These are phyloP conservation scores for Ustilago tritici DNA, from an alignment of 1,284 basidiomycete species.

Conservation along the genomic window DNA sequence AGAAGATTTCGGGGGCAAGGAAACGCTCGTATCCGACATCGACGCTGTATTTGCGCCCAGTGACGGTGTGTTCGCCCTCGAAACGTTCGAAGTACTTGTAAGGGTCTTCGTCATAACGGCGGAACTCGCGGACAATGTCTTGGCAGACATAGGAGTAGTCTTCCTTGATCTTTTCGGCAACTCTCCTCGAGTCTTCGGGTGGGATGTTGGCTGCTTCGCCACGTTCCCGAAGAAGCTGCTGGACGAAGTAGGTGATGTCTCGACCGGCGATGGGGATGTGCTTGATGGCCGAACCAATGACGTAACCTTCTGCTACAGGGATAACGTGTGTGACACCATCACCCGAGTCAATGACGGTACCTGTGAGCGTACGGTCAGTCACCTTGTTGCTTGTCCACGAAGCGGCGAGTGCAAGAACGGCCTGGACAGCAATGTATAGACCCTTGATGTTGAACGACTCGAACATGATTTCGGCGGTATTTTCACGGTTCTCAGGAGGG, in stretches of 20 bases:
- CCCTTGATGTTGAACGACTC: conserved; percentile 99
- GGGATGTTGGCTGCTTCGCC: conserved; percentile 90
- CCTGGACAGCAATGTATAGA: conserved; percentile 97
- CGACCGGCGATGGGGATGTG: conserved; percentile 98
- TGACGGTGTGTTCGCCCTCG: conserved; percentile 92
- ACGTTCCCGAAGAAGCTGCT: conserved; percentile 94
- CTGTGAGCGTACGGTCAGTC: conserved; percentile 91
- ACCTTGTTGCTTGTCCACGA: conserved; percentile 96
- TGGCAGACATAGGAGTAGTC: conserved; percentile 97
- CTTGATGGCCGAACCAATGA: conserved; percentile 98
- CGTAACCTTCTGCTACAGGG: conserved; percentile 95
- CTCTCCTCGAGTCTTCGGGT: conserved; percentile 92
- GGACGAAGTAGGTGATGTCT: conserved; percentile 96
- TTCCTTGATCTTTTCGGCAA: conserved; percentile 96
- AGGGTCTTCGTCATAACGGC: conserved; percentile 96
- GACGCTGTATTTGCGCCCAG: conserved; percentile 87
- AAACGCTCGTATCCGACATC: conserved; percentile 99
- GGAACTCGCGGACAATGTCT: conserved; percentile 98
- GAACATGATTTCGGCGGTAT: conserved; percentile 99
- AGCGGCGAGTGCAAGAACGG: conserved; percentile 97
- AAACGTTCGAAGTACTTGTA: conserved; percentile 95
- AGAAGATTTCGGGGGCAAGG: conserved; percentile 98
- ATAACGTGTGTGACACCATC: conserved; percentile 99
- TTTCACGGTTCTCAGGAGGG: conserved; percentile 97
- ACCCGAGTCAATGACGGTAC: conserved; percentile 98